Evolutionary conservation across 2,329 filamentous ascomycete genomes (phyloP).

Genomic region (Alternaria tenuissima): DNA sequence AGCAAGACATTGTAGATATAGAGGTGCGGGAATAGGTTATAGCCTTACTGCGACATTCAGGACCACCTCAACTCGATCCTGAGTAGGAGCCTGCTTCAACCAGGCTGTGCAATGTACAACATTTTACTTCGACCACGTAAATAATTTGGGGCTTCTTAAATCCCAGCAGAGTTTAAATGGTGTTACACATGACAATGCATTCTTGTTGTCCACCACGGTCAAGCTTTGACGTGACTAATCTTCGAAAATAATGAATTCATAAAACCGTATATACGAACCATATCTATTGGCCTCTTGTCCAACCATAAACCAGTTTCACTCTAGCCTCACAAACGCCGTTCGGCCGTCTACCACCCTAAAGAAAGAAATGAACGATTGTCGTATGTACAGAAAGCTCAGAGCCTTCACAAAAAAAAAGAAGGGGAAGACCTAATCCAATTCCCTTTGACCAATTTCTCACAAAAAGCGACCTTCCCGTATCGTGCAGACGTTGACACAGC

Average conservation of each 20-base stretch:
- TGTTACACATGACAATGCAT: not conserved
- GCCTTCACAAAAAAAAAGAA: not conserved
- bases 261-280: not conserved
- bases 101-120: constrained; percentile 1
- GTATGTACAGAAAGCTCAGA: not conserved
- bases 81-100: constrained; percentile 11
- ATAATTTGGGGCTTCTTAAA: not conserved
- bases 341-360: not conserved
- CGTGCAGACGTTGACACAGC: not conserved
- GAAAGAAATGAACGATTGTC: not conserved
- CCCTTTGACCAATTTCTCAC: not conserved
- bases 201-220: not conserved
- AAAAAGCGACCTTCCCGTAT: too few species aligned
- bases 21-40: not conserved
- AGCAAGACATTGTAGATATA: constrained; percentile 5
- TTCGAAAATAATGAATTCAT: not conserved
- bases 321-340: not conserved
- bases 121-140: not conserved
- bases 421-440: not conserved
- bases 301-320: not conserved
- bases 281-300: not conserved
- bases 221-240: not conserved
- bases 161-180: not conserved
- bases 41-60: not conserved
- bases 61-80: not conserved